Percentiles rank a stretch among this genome's conserved stretches.
Evolutionary conservation across 345 rosid species (phyloP).

Genomic region (Heritiera littoralis): DNA sequence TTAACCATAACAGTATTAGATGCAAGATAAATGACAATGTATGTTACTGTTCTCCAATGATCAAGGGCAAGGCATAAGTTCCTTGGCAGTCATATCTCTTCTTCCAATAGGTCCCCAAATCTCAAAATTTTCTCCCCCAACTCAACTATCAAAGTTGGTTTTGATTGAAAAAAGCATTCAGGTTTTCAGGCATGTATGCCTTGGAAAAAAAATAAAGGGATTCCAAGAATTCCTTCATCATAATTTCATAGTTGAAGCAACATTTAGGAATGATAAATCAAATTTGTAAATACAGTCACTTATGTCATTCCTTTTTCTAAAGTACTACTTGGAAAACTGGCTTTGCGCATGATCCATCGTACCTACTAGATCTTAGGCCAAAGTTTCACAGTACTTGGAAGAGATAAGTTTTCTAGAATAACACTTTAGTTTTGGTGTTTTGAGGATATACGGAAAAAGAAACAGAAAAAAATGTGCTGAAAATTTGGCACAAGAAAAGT

Average conservation of each 20-base stretch:
- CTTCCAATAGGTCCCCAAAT: neutral
- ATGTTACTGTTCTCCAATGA: neutral
- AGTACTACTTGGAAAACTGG: neutral
- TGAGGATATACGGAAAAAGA: neutral
- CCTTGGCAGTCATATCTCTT: neutral
- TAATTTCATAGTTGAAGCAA: neutral
- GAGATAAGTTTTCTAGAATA: neutral
- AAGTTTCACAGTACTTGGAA: neutral
- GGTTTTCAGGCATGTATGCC: neutral
- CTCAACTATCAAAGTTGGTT: neutral
- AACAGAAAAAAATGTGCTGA: neutral
- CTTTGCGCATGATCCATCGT: neutral
- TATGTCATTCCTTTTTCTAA: neutral
- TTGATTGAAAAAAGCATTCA: neutral
- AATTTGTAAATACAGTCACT: too few relatives aligned
- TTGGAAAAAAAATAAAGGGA: neutral
- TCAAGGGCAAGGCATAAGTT: too few relatives aligned
- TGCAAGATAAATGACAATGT: constrained; percentile 11
- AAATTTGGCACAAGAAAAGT: neutral
- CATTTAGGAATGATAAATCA: neutral
- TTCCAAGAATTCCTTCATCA: too few relatives aligned
- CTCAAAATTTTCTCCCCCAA: neutral
- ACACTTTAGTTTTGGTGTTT: neutral
- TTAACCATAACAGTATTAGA: constrained; percentile 13
- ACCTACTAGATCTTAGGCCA: neutral